Evolutionary conservation across 2,329 filamentous ascomycete species (phyloP), one percentile per base, ranked within the genome.

Genomic region (Cladosporium austrohemisphaericum): DNA sequence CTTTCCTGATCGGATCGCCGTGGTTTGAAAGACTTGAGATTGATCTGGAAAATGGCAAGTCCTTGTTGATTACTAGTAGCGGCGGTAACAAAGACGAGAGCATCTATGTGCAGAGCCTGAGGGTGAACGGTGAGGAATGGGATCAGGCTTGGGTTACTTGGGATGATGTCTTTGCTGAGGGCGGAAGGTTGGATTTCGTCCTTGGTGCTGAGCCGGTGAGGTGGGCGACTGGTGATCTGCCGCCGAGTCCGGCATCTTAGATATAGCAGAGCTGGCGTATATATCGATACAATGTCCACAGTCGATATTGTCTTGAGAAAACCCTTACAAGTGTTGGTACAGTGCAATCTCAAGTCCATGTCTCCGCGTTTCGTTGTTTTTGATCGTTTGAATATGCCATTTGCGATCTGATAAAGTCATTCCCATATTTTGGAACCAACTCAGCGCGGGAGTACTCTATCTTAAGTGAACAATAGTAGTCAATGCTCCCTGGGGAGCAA

Each of bases 91-190:
- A 7, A 75, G 74, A 65, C 51, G 65, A 57, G 13, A 67, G 68
- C 6, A 73, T 70, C 57, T 85, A 84, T 56, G 82, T 88, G 3
- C 84, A 88, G 68, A 78, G 76, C 19, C 68, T 88, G 51, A 76
- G 71, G 56, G 76, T 88, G 36, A 87, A 88, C 59, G 83, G 84
- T 0, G 49, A 76, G 61, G 25, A 52, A 1, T 88, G 84, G 83
- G 67, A 74, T 48, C 79, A 79, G 69, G 72, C 75, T 32, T 88
- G 84, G 84, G 65, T 88, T 10, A 73, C 72, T 16, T 87, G 81
- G 80, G 67, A 78, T 13, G 82, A 86, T 56, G 65, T 88, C 19
- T 87, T 88, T 63, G 77, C 74, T 2, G 61, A 77, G 3, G 83
- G 82, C 7, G 84, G 82, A 0, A 80, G 70, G 1, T 63, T 87